Evolutionary conservation across 306 rosid genomes (phyloP).

Genomic region (Mimosa bimucronata): DNA sequence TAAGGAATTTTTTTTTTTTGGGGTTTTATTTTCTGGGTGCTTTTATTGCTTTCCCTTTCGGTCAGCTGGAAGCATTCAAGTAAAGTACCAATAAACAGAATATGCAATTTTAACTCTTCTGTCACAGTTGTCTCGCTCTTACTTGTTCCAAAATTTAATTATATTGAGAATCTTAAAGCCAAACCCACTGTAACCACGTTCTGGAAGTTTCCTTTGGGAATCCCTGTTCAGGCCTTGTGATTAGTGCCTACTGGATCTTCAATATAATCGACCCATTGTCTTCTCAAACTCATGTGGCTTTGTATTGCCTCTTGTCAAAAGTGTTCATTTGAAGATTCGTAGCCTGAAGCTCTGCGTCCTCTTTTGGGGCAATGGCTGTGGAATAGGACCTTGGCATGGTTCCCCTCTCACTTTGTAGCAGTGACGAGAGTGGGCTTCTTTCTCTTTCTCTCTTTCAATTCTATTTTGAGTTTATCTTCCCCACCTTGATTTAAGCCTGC

Average conservation of each 20-base stretch:
- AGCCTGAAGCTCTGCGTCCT: not conserved
- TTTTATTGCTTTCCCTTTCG: slow-evolving; percentile 20
- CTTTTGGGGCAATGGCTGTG: slow-evolving; percentile 9
- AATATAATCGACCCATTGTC: not conserved
- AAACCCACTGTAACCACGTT: not conserved
- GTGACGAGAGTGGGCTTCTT: not conserved
- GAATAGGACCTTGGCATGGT: not conserved
- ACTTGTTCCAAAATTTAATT: not conserved
- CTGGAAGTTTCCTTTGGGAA: slow-evolving; percentile 10
- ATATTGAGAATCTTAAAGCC: slow-evolving; percentile 16
- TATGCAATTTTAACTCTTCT: slow-evolving; percentile 15
- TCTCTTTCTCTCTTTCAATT: not conserved
- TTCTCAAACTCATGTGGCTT: not conserved
- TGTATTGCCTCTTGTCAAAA: not conserved
- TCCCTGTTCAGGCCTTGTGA: not conserved
- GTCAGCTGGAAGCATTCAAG: slow-evolving; percentile 30
- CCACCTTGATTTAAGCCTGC: slow-evolving; percentile 17
- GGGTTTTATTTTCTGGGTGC: slow-evolving; percentile 34
- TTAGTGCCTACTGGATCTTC: not conserved
- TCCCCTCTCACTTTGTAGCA: not conserved
- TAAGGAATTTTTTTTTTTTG: not conserved
- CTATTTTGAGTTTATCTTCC: not conserved
- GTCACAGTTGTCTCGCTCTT: slow-evolving; percentile 9
- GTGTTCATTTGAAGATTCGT: not conserved
- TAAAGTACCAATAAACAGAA: not conserved